Evolutionary conservation across 345 rosid genomes (phyloP), one percentile per base, ranked within the genome.

Genomic region (Trapa bicornis): DNA sequence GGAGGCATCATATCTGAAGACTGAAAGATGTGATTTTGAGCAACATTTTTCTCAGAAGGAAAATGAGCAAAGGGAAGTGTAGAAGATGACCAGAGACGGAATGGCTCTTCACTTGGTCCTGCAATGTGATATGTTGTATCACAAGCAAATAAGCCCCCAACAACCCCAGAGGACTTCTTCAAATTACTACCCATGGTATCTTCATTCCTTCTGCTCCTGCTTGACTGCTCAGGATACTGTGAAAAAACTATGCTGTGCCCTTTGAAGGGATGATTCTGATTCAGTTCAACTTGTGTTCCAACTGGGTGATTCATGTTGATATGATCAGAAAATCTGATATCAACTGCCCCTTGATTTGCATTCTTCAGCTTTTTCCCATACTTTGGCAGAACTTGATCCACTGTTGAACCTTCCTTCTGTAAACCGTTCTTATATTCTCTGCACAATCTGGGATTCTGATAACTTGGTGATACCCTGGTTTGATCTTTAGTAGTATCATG

Each of bases 401-500:
- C 82, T 32, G 65, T 67, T 75, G 80, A 47, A 70, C 73, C 74
- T 74, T 81, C 84, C 47, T 77, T 81, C 69, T 72, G 84, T 72
- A 71, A 68, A 47, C 68, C 78, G 32, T 76, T 78, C 53, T 77
- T 82, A 63, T 78, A 75, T 16, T 78, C 82, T 64, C 72, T 75
- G 66, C 80, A 75, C 47, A 81, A 84, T 76, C 87, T 83, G 65
- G 80, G 68, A 62, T 71, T 71, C 69, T 74, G 80, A 70, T 67
- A 61, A 66, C 65, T 75, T 73, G 71, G 76, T 71, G 76, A 72
- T 47, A 53, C 58, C 15, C 76, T 57, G 68, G 64, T 72, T 67
- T 75, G 81, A 37, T 75, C 89, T 53, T 68, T 76, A 61, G 80
- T 87, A 70, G 79, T 72, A 80, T 89, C 89, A 17, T 94, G 86